Evolutionary conservation across 2,329 filamentous ascomycete species (phyloP), one percentile per base, ranked within the genome.

Genomic region (Fusarium sp.): DNA sequence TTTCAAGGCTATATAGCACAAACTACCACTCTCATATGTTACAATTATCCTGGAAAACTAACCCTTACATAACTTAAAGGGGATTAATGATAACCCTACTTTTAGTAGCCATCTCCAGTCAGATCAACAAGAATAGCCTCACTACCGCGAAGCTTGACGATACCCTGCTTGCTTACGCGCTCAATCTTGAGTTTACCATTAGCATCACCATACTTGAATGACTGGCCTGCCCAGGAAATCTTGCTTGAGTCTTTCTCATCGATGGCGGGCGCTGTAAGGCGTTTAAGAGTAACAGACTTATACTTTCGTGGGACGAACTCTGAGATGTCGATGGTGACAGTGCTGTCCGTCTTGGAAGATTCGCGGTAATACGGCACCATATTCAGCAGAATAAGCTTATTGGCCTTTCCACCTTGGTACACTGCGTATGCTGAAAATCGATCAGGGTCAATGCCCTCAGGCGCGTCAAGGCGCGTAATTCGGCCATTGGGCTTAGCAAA

Each of bases 221-320:
- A 58, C n/a, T 58, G 54, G 4, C 54, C 54, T 7, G 54, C 54
- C 54, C 54, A 58, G 24, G 29, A 31, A 24, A 58, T 40, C 3
- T 53, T 42, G 9, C 11, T 22, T 8, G 54, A 19, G 15, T 58
- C 41, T 12, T 34, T 52, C 29, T 58, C 54, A 25, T 58, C 26
- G 6, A 53, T 13, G 12, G 48, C 47, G 2, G 54, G 47, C 3
- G 54, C 48, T 7, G 54, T 58, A 3, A 58, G 41, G 19, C 54
- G 32, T 15, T 54, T 54, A 9, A 54, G 29, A 7, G 12, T 22
- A 12, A 34, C 26, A 5, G 7, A 35, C n/a, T n/a, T n/a, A 24
- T 3, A 11, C 35, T 13, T 12, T 1, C 6, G 4, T 4, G 19
- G 5, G 7, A n/a, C n/a, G n/a, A 38, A 24, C 7, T 15, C 19